These are phyloP conservation scores for Spinellus fusiger DNA, from an alignment of 192 early-diverging fungal species.

Conservation along the genomic window DNA sequence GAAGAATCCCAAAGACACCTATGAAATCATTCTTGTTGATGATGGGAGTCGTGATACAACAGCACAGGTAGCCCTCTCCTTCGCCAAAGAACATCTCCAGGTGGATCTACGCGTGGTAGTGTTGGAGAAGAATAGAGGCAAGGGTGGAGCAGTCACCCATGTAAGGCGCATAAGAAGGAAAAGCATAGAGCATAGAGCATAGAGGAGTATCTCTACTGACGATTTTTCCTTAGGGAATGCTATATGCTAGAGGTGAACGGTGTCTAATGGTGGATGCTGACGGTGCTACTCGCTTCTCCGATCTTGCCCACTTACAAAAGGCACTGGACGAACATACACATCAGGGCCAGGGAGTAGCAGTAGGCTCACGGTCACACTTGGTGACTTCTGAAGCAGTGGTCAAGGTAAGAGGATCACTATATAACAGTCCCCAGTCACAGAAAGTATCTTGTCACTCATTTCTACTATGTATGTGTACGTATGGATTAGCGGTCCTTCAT, in stretches of 20 bases:
- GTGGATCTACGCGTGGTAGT: slow-evolving; percentile 67
- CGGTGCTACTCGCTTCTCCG: slow-evolving; percentile 89
- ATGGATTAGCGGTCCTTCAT: slow-evolving; percentile 87
- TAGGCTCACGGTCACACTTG: slow-evolving; percentile 92
- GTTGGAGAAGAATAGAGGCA: slow-evolving; percentile 82
- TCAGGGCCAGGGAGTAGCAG: slow-evolving; percentile 59
- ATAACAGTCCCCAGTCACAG: background rate
- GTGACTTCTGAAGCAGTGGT: slow-evolving; percentile 78
- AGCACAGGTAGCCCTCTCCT: slow-evolving; percentile 54
- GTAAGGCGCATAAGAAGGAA: slow-evolving; percentile 27
- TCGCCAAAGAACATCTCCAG: slow-evolving; percentile 50
- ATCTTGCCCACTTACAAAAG: slow-evolving; percentile 60
- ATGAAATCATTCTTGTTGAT: slow-evolving; percentile 89
- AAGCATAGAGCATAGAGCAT: background rate
- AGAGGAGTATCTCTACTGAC: too few relatives aligned
- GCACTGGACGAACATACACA: slow-evolving; percentile 33
- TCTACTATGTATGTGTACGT: background rate
- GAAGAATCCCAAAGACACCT: slow-evolving; percentile 46
- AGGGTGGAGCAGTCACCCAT: slow-evolving; percentile 91
- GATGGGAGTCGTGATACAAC: slow-evolving; percentile 87
- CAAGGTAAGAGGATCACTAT: slow-evolving; percentile 48
- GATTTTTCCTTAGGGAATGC: slow-evolving; percentile 90
- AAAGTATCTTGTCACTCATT: background rate
- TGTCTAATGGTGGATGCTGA: slow-evolving; percentile 95
- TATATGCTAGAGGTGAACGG: slow-evolving; percentile 65